Base-by-base conservation (phyloP, 1,284 basidiomycete genomes). In the Rhodotorula sp. region DNA sequence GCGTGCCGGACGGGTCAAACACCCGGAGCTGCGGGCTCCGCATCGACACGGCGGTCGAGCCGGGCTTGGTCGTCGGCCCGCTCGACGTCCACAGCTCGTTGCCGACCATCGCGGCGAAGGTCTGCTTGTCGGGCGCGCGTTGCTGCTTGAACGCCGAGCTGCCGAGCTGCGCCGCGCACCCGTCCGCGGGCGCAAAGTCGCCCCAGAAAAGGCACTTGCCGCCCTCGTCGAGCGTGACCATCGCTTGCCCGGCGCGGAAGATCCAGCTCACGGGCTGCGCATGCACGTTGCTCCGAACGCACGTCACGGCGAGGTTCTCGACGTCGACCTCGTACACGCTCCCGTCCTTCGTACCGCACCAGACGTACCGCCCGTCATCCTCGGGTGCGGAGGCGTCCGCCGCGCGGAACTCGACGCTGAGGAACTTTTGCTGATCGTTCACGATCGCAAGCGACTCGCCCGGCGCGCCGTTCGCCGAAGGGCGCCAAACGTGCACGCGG, bases 291-390 rank as follows among this genome's bases (percentile, higher is more conserved):
- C 85, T 83, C 72, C 88, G 90, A 29, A 84, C 83, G 7, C 86
- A 87, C 0, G 84, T 84, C 25, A 92, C 81, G 4, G 78, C 76
- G 0, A 88, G 89, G 1, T 84, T 86, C 61, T 84, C 81, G 41
- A 90, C 84, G 78, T 96, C 92, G 64, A 94, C 77, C 83, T 96
- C 93, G 77, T 90, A 86, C 25, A 97, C 71, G 80, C 90, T 88
- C 0, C 94, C 94, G 41, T 95, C 92, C 82, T 91, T 93, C 53
- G 91, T 92, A 1, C 94, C 94, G 27, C 90, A 83, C 94, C 93
- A 96, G 12, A 94, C 78, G 70, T 87, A 86, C 36, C 85, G 78
- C 3, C 82, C 83, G 61, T 82, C 81, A 57, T 84, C 82, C 34
- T 80, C 79, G 0, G 73, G 61, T 7, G 70, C 78, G 80, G 61